Evolutionary conservation across 2,329 filamentous ascomycete species (phyloP), one percentile per base, ranked within the genome.

Genomic region (Hypoxylon sp.): DNA sequence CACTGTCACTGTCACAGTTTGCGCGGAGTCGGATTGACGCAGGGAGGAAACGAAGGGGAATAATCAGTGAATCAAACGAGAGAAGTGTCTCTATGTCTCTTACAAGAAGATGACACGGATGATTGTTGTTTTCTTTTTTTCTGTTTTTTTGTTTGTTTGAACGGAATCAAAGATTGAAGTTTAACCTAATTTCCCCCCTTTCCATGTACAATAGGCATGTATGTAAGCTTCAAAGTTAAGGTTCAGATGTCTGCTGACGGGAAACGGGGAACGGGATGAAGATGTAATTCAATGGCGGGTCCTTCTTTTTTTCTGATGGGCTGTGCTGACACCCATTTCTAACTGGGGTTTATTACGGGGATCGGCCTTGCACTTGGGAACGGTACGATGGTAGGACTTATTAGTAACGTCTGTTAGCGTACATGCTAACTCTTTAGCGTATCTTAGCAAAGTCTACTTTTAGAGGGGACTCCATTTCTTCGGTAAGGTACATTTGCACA

Each of bases 401-500:
- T 51, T 56, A 53, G 68, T 70, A 70, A 48, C 68, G 54, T 57
- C 31, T 68, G 68, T 68, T 70, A 70, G 68, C 46, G 54, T 10
- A 19, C n/a, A 6, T 17, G 35, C 65, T 61, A 68, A 63, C 29
- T 31, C 2, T 5, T 44, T 58, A 63, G 61, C 46, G 17, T 19
- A 17, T 14, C 14, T 47, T 70, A 65, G 39, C 50, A 26, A 35
- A 39, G 26, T 65, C 65, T 70, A 68, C 65, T 53, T 63, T 51
- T 65, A 50, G 42, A 51, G 57, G 53, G 53, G 39, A 31, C 53
- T 53, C 58, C 63, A 48, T 55, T 58, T 31, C 24, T 59, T 42
- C 46, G n/a, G 35, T 47, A 33, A 42, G 31, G 39, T 54, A 48
- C 39, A 61, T 48, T 31, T 9, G 29, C 24, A 55, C 57, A 68